A percentile compares a stretch with the other conserved stretches of the same genome.
Evolutionary conservation across 2,329 filamentous ascomycete genomes (phyloP).

Genomic region (Zymoseptoria passerinii): DNA sequence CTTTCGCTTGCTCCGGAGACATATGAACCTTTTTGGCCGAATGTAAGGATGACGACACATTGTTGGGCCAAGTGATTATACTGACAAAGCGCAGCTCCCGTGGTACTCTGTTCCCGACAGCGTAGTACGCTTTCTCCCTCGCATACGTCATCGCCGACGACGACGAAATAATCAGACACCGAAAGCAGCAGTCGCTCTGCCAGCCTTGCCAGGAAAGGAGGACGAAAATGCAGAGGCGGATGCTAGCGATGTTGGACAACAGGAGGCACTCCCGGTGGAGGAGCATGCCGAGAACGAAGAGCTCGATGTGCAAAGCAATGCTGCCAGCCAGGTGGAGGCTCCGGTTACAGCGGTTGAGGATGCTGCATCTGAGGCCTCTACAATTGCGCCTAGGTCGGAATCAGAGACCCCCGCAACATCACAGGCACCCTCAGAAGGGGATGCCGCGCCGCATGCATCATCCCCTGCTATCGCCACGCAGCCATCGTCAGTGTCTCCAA

Average conservation of each 20-base stretch:
- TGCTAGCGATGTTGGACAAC: constrained; percentile 13
- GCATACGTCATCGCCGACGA: constrained; percentile 40
- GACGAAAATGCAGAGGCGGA: constrained; percentile 11
- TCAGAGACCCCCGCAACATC: constrained; percentile 51
- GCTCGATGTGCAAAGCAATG: constrained; percentile 17
- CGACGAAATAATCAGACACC: constrained; percentile 32
- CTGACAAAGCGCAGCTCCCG: constrained; percentile 39
- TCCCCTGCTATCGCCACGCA: constrained; percentile 45
- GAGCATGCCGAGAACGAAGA: constrained; percentile 14
- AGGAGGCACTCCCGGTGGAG: constrained; percentile 30
- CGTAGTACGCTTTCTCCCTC: constrained; percentile 43
- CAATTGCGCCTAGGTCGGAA: constrained; percentile 38
- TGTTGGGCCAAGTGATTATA: neutral
- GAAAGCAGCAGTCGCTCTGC: constrained; percentile 43
- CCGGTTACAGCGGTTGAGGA: constrained; percentile 17
- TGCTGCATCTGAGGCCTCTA: constrained; percentile 36
- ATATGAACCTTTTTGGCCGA: constrained; percentile 14
- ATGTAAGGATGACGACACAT: constrained; percentile 3
- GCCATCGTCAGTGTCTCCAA: constrained; percentile 23
- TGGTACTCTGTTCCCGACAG: constrained; percentile 51
- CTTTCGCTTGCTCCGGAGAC: constrained; percentile 13
- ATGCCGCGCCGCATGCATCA: constrained; percentile 32
- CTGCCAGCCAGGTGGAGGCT: neutral
- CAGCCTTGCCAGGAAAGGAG: constrained; percentile 33
- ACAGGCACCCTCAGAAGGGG: constrained; percentile 49